phyloP scores from a whole-genome alignment of 345 rosid species.

The Sonneratia alba region DNA sequence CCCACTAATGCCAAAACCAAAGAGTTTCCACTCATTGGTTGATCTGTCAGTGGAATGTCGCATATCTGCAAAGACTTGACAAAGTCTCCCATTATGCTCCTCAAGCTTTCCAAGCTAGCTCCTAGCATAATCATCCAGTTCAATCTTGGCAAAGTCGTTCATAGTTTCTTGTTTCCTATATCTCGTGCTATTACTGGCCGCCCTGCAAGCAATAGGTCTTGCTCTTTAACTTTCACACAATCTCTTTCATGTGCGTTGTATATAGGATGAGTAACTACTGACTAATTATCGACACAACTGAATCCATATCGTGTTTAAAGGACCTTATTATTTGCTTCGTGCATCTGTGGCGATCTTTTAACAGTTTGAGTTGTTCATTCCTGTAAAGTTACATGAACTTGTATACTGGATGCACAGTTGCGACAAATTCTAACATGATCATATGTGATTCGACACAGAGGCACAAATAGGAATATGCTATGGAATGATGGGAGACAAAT shows the following conservation, averaged over 20 bases:
- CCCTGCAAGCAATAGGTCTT: background rate
- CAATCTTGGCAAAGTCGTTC: background rate
- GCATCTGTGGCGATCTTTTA: too few species aligned
- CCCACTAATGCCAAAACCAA: background rate
- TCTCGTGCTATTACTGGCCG: background rate
- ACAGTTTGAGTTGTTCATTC: too few species aligned
- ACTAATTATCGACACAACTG: too few species aligned
- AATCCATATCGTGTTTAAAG: too few species aligned
- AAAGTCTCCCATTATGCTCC: background rate
- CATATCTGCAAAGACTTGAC: background rate
- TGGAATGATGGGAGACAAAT: conserved; percentile 43
- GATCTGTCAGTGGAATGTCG: background rate
- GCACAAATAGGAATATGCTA: conserved; percentile 66
- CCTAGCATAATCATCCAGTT: background rate
- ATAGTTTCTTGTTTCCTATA: background rate
- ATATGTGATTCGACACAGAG: conserved; percentile 12
- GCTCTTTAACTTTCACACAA: background rate
- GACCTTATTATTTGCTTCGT: too few species aligned
- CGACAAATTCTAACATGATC: background rate
- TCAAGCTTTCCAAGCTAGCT: background rate
- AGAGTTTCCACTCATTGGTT: background rate
- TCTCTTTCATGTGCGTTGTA: background rate
- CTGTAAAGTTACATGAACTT: background rate
- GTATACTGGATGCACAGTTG: background rate
- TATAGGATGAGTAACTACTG: background rate